Evolutionary conservation across 108 stramenopile genomes (phyloP).

Genomic region (Cyclotella baltica): DNA sequence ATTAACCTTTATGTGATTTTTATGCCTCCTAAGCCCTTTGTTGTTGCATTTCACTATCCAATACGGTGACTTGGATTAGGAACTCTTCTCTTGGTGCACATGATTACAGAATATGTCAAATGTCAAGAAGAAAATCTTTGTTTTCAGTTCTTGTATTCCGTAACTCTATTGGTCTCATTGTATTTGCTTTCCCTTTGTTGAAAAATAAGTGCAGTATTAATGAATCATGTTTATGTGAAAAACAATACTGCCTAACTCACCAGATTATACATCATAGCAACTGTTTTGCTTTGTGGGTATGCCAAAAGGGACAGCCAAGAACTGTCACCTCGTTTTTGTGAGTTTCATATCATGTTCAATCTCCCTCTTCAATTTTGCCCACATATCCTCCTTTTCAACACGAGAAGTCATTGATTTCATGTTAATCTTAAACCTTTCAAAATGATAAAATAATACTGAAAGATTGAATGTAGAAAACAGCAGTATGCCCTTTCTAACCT

Average conservation of each 20-base stretch:
- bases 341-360: conserved; percentile 4
- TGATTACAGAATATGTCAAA: neutral
- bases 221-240: too few relatives aligned
- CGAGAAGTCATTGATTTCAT: neutral
- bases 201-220: too few relatives aligned
- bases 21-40: neutral
- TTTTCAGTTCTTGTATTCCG: neutral
- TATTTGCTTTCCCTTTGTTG: conserved; percentile 4
- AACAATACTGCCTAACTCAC: neutral
- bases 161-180: neutral
- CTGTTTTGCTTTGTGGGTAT: conserved; percentile 1
- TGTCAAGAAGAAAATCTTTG: conserved; percentile 3
- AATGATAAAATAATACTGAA: neutral
- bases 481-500: too few relatives aligned
- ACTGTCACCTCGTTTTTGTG: neutral
- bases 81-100: conserved; percentile 9
- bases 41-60: conserved; percentile 9
- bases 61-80: neutral
- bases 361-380: neutral
- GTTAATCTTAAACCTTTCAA: neutral
- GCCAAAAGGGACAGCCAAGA: conserved; percentile 14
- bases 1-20: neutral
- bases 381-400: neutral
- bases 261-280: conserved; percentile 3
- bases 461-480: neutral